phyloP scores from a whole-genome alignment of 148 eudicot genomes.

The Limonium bicolor region DNA sequence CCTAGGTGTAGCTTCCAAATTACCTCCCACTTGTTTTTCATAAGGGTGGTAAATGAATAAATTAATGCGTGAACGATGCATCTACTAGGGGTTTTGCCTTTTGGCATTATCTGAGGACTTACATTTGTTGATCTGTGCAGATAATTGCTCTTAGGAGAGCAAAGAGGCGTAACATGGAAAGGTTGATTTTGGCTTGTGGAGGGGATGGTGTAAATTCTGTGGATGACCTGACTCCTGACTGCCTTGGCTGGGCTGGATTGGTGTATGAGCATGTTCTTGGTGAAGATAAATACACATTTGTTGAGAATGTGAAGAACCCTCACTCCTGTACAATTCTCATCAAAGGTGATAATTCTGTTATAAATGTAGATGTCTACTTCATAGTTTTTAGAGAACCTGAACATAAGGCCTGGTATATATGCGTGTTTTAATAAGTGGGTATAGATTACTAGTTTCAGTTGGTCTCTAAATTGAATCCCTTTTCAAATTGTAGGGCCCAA shows the following conservation, averaged over 20 bases:
- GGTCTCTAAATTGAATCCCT: too few relatives aligned
- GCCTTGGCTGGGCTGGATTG: constrained; percentile 98
- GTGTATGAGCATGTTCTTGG: constrained; percentile 95
- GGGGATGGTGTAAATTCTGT: constrained; percentile 94
- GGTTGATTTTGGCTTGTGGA: constrained; percentile 93
- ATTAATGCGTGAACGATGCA: constrained; percentile 4
- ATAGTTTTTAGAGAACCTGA: too few relatives aligned
- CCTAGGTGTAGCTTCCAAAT: too few relatives aligned
- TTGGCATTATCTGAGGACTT: too few relatives aligned
- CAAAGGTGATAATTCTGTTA: constrained; percentile 35
- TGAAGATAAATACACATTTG: constrained; percentile 92
- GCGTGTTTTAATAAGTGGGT: too few relatives aligned
- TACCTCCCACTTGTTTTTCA: too few relatives aligned
- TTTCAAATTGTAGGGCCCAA: constrained; percentile 87
- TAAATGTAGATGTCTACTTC: too few relatives aligned
- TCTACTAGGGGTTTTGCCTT: too few relatives aligned
- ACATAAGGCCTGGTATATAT: too few relatives aligned
- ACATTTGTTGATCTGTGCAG: constrained; percentile 19
- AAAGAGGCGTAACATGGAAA: constrained; percentile 93
- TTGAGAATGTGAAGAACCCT: constrained; percentile 91
- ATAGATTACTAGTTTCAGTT: too few relatives aligned
- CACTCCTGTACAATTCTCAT: constrained; percentile 88
- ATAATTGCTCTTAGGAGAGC: constrained; percentile 90
- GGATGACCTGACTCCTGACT: constrained; percentile 77
- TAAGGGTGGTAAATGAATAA: neutral